Percentiles rank a stretch among this genome's conserved stretches.
Conservation (phyloP, 306 rosid species). For the Cucurbita argyrosperma region DNA sequence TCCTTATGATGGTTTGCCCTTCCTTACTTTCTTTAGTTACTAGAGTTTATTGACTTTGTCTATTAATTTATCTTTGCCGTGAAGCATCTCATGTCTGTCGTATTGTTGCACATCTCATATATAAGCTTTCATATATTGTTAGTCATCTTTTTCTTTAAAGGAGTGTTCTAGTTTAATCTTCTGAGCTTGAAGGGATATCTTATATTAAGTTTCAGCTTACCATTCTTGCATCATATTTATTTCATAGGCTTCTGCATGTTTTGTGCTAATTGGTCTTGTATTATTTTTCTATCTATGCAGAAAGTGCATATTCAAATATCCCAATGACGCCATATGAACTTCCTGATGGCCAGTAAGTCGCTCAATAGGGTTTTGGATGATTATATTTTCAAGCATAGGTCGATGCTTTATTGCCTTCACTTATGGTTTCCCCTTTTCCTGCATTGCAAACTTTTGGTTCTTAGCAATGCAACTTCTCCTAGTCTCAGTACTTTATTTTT, state of each 20-base stretch:
- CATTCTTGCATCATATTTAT: not conserved
- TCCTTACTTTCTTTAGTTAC: conserved; percentile 4
- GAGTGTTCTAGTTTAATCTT: not conserved
- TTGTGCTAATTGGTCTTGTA: conserved; percentile 4
- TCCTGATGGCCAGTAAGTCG: conserved; percentile 99
- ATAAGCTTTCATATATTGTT: not conserved
- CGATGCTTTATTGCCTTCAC: not conserved
- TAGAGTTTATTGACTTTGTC: not conserved
- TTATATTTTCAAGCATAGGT: not conserved
- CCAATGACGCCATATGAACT: conserved; percentile 96
- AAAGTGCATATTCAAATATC: conserved; percentile 85
- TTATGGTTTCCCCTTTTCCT: not conserved
- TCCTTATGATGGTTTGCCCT: conserved; percentile 78
- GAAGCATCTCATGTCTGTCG: not conserved
- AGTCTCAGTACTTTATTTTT: not conserved
- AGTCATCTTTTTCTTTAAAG: not conserved
- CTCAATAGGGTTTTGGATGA: not conserved
- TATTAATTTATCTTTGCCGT: conserved; percentile 6
- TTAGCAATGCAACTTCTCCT: not conserved
- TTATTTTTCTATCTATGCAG: conserved; percentile 26
- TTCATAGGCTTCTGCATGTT: conserved; percentile 7
- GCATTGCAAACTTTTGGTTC: not conserved
- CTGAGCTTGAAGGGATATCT: not conserved
- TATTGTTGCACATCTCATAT: not conserved
- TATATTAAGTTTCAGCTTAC: not conserved